These are phyloP conservation scores for Tolypocladium pustulatum DNA, from an alignment of 2,329 filamentous ascomycete genomes.

Conservation along the genomic window DNA sequence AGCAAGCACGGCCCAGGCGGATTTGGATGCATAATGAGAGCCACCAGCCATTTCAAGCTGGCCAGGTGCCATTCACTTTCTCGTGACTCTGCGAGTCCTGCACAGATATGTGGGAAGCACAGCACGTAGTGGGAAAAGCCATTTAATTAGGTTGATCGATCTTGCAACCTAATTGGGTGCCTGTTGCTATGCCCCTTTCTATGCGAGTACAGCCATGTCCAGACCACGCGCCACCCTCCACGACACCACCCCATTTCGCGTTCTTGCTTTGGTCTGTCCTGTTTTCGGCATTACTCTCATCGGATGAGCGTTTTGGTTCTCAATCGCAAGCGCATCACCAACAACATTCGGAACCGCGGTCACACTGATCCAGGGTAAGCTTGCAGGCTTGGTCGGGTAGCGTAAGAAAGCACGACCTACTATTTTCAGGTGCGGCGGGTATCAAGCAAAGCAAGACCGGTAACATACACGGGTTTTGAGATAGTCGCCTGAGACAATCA, in stretches of 20 bases:
- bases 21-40: neutral
- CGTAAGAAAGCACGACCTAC: neutral
- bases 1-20: neutral
- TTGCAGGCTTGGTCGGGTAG: neutral
- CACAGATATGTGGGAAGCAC: neutral
- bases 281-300: no score
- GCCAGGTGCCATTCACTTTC: neutral
- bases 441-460: neutral
- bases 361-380: neutral
- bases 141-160: neutral
- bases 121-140: no score
- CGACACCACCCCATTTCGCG: neutral
- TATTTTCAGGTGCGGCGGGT: neutral
- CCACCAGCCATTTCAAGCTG: neutral
- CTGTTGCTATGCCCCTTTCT: neutral
- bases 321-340: no score
- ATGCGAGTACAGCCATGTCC: neutral
- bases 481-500: neutral
- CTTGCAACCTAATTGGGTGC: neutral
- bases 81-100: neutral
- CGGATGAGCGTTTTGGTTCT: no score
- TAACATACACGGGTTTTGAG: no score
- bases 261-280: no score
- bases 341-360: no score
- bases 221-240: neutral